Conservation (phyloP, 2,329 filamentous ascomycete species). For the Fusarium buxicola region DNA sequence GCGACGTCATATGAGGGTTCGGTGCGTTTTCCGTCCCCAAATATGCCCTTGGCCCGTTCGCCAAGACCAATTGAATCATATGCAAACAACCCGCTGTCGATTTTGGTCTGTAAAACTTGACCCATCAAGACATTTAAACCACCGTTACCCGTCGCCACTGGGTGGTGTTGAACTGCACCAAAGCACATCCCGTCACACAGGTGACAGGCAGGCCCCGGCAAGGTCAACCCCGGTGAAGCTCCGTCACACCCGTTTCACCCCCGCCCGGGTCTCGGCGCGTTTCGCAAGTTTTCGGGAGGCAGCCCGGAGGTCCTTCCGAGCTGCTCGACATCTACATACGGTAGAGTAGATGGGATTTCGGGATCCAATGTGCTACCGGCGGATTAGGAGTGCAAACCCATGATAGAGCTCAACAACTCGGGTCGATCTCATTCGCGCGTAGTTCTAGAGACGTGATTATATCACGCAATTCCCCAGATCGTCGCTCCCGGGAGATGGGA, state of each 20-base stretch:
- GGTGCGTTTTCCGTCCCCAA: slow-evolving; percentile 8
- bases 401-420: slow-evolving; percentile 27
- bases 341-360: slow-evolving; percentile 9
- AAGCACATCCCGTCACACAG: slow-evolving; percentile 6
- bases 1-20: slow-evolving; percentile 42
- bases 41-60: slow-evolving; percentile 21
- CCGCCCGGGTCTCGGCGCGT: slow-evolving; percentile 36
- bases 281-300: slow-evolving; percentile 22
- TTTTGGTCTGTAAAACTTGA: slow-evolving; percentile 11
- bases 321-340: too few relatives aligned
- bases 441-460: slow-evolving; percentile 40
- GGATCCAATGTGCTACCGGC: slow-evolving; percentile 33
- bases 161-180: slow-evolving; percentile 34
- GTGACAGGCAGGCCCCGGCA: slow-evolving; percentile 14
- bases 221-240: slow-evolving; percentile 31
- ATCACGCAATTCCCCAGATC: slow-evolving; percentile 38
- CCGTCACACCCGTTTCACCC: slow-evolving; percentile 29
- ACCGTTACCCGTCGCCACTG: slow-evolving; percentile 35
- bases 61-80: slow-evolving; percentile 35
- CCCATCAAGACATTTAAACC: slow-evolving; percentile 33
- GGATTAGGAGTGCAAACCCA: slow-evolving; percentile 38
- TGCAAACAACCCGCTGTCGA: slow-evolving; percentile 22
- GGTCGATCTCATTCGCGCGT: slow-evolving; percentile 38
- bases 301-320: slow-evolving; percentile 26
- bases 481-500: slow-evolving; percentile 21